A percentile compares a stretch with the other conserved stretches of the same genome.
These are phyloP conservation scores for Sechiopsis laciniata DNA, from an alignment of 306 rosid genomes.

Conservation along the genomic window DNA sequence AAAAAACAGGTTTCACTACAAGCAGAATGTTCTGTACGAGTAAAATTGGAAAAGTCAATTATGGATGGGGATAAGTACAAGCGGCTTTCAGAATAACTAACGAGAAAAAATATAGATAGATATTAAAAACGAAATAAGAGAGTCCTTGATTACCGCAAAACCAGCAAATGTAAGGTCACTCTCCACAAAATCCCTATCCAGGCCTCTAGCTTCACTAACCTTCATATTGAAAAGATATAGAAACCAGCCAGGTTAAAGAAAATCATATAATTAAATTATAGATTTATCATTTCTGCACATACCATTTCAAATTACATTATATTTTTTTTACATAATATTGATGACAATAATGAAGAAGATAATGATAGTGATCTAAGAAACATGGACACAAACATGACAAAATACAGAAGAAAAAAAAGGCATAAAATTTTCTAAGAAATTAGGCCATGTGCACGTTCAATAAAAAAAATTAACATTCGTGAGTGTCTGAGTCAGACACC, in stretches of 20 bases:
- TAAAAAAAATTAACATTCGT: neutral
- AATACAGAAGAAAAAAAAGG: neutral
- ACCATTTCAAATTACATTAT: neutral
- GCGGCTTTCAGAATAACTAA: neutral
- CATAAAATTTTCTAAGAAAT: neutral
- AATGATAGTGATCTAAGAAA: neutral
- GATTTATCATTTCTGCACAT: neutral
- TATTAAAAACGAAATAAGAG: slow-evolving; percentile 1
- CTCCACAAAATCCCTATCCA: slow-evolving; percentile 97
- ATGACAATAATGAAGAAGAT: neutral
- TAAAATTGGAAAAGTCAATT: neutral
- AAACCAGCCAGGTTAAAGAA: slow-evolving; percentile 8
- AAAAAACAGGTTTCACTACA: neutral
- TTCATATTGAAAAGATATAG: slow-evolving; percentile 37
- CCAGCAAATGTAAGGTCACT: slow-evolving; percentile 81
- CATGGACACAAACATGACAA: slow-evolving; percentile 9
- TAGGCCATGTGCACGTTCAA: neutral
- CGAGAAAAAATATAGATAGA: neutral
- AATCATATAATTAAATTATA: neutral
- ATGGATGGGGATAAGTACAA: neutral
- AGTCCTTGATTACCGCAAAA: slow-evolving; percentile 64
- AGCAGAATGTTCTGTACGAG: neutral
- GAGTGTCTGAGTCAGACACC: too few species aligned
- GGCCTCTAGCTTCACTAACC: slow-evolving; percentile 98
- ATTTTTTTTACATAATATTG: slow-evolving; percentile 15